These are phyloP conservation scores for Colletotrichum cordylinicola DNA, from an alignment of 2,329 filamentous ascomycete genomes.

Conservation along the genomic window DNA sequence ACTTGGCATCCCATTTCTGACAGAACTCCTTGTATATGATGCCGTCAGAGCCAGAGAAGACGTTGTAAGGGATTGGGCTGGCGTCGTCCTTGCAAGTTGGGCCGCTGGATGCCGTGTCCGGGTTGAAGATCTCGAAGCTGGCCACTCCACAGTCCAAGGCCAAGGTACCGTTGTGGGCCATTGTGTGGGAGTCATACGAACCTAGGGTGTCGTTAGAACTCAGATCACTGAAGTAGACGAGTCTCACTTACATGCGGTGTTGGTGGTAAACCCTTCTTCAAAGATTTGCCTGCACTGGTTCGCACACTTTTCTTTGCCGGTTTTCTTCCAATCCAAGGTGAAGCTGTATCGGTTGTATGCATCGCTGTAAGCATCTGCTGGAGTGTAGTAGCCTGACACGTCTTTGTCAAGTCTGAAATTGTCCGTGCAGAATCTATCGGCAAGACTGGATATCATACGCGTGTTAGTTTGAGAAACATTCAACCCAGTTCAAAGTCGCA, in stretches of 20 bases:
- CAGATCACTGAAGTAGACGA: background rate
- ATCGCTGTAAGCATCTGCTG: background rate
- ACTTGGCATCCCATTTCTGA: background rate
- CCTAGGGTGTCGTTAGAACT: background rate
- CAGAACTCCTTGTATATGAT: background rate
- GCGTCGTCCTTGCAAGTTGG: background rate
- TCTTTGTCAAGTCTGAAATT: background rate
- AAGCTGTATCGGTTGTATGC: background rate
- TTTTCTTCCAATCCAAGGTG: background rate
- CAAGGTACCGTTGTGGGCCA: background rate
- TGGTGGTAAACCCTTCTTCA: background rate
- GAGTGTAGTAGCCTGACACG: background rate
- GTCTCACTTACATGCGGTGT: background rate
- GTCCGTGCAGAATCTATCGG: background rate
- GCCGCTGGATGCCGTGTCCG: background rate
- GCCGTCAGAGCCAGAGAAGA: background rate
- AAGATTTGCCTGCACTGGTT: background rate
- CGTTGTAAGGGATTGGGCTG: background rate
- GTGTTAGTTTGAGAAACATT: background rate
- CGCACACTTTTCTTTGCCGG: background rate
- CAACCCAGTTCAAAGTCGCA: no score
- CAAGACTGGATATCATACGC: background rate
- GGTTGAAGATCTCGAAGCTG: background rate
- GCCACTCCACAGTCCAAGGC: background rate
- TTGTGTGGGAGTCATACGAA: background rate